Conservation (phyloP, 768 basidiomycete genomes). For the Pleurotus tuber-regium region DNA sequence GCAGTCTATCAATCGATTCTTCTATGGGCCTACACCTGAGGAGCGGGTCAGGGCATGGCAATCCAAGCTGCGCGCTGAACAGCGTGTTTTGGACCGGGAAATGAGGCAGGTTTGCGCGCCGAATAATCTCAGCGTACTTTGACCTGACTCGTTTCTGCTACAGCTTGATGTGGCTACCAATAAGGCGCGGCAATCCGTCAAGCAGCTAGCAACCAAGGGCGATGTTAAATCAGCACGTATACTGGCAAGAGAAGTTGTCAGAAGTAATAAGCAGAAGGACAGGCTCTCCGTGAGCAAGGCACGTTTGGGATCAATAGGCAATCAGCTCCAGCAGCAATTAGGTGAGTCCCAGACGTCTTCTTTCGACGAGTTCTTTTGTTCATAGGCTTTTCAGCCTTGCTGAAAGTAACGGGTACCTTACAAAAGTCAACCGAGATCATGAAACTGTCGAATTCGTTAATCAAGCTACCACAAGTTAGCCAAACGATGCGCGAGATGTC, state of each 20-base stretch:
- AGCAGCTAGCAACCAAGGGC: conserved; percentile 86
- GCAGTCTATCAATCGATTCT: conserved; percentile 88
- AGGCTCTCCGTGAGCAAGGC: conserved; percentile 92
- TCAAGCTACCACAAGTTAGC: conserved; percentile 91
- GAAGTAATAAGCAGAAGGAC: conserved; percentile 94
- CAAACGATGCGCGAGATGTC: conserved; percentile 96
- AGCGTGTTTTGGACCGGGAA: conserved; percentile 86
- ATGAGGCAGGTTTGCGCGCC: conserved; percentile 80
- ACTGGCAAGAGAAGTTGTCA: conserved; percentile 90
- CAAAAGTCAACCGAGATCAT: conserved; percentile 99
- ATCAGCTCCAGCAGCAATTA: conserved; percentile 87
- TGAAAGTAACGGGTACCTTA: conserved; percentile 95
- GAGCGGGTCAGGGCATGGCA: conserved; percentile 95
- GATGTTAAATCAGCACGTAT: conserved; percentile 92
- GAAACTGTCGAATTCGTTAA: conserved; percentile 91
- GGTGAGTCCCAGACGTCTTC: conserved; percentile 50
- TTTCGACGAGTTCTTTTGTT: background rate
- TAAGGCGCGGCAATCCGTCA: conserved; percentile 80
- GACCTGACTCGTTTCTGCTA: conserved; percentile 17
- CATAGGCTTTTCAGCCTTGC: conserved; percentile 62
- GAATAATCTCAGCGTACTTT: conserved; percentile 14
- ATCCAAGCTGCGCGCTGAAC: conserved; percentile 75
- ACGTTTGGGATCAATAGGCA: conserved; percentile 83
- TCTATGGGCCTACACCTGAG: conserved; percentile 96
- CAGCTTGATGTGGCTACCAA: conserved; percentile 81